Evolutionary conservation across 1,139 yeast genomes (phyloP), one percentile per base, ranked within the genome.

Genomic region (Magnusiomyces paraingens): DNA sequence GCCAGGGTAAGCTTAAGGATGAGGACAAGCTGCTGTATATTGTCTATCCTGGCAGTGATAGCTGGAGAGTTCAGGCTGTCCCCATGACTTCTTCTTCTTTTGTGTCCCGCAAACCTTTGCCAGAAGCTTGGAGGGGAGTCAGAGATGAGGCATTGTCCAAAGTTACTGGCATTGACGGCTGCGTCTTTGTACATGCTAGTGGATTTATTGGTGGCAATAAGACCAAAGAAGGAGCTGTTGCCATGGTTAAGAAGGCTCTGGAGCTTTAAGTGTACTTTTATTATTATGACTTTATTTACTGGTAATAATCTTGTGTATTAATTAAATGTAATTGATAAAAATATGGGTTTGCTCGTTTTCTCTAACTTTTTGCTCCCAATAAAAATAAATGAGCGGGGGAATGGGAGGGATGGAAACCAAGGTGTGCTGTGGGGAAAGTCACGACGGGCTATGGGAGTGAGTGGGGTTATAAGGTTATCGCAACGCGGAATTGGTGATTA

Each of bases 121-220:
- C 96, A 22, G 94, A 86, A 69, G 78, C 82, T 39, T 87, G 96
- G 90, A 81, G 99, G 74, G 99, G 99, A 35, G 74, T 91, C 51
- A 82, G 99, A 66, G 99, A 93, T 67, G 91, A 86, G 38, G 86
- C 77, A 47, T 77, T 93, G 63, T 81, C 86, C 59, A 75, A 83
- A 59, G 73, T 79, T 62, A 74, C 90, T 41, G 96, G 95, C 18
- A 80, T 93, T 55, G 82, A 81, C 20, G 96, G 88, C 2, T 87
- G 96, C 67, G 82, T 91, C 36, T 93, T 93, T 68, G 82, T 94
- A 55, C 99, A 93, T 64, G 97, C 98, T 47, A 88, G 96, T 48
- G 99, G 99, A 0, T 93, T 93, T 72, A 93, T 93, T 67, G 99
- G 99, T 40, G 99, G 99, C 52, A 89, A 94, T 58, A 77, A 83